These are phyloP conservation scores for Botrytis squamosa DNA, from an alignment of 2,329 filamentous ascomycete species.

Conservation along the genomic window DNA sequence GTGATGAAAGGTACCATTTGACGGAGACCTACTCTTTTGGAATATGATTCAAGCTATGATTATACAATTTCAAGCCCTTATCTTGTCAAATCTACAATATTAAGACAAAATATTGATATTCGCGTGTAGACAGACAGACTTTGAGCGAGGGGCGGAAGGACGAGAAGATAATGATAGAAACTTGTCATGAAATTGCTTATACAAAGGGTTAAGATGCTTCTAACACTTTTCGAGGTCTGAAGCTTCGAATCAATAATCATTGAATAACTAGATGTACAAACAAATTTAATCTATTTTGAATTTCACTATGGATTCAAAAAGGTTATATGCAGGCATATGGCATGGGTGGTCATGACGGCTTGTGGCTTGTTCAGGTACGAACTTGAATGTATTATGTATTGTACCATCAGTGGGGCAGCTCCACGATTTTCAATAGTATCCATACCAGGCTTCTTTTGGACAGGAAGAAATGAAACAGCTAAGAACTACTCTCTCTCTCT, in stretches of 20 bases:
- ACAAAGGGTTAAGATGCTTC: not conserved
- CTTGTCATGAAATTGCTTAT: not conserved
- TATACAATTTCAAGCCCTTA: not conserved
- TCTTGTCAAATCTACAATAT: not conserved
- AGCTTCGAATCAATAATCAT: not conserved
- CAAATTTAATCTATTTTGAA: not conserved
- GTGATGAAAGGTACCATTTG: not conserved
- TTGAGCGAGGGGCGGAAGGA: not conserved
- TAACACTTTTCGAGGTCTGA: not conserved
- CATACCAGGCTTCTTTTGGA: not conserved
- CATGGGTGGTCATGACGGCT: not conserved
- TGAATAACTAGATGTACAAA: not conserved
- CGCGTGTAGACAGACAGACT: not conserved
- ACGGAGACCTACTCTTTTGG: not conserved
- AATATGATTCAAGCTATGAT: not conserved
- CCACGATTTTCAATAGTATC: not conserved
- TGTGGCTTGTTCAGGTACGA: not conserved
- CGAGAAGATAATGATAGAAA: not conserved
- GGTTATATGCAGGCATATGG: not conserved
- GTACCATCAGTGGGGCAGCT: not conserved
- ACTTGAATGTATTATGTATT: constrained; percentile 1
- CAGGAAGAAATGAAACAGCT: not conserved
- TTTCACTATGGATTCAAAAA: not conserved
- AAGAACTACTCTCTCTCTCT: not conserved
- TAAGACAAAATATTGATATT: not conserved